phyloP scores from a whole-genome alignment of 164 flowering plant genomes.

The Chimonanthus praecox region DNA sequence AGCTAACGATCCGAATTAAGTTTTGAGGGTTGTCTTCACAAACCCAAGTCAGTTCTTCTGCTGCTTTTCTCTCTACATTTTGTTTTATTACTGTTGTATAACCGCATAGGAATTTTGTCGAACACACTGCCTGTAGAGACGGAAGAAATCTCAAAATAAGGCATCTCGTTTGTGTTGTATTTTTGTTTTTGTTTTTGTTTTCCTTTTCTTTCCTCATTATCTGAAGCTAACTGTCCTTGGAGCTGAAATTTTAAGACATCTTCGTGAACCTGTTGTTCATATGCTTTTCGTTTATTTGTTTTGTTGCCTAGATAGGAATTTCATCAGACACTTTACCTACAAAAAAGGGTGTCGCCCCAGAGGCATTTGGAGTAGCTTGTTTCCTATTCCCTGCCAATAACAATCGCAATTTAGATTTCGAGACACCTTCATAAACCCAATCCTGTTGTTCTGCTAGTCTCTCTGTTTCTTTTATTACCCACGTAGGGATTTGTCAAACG shows the following conservation, averaged over 20 bases:
- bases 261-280: background rate
- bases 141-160: too few relatives aligned
- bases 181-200: too few relatives aligned
- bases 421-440: too few relatives aligned
- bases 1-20: background rate
- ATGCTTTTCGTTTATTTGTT: too few relatives aligned
- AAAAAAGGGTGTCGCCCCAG: background rate
- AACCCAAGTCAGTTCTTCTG: background rate
- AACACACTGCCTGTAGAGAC: background rate
- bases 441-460: too few relatives aligned
- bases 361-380: background rate
- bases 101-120: background rate
- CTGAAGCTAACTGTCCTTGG: too few relatives aligned
- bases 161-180: too few relatives aligned
- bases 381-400: too few relatives aligned
- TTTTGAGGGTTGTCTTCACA: background rate
- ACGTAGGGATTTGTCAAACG: background rate
- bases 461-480: too few relatives aligned
- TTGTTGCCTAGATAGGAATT: background rate
- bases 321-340: background rate
- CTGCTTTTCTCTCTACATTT: background rate
- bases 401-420: too few relatives aligned
- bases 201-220: too few relatives aligned
- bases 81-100: background rate
- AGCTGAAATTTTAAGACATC: too few relatives aligned